Evolutionary conservation across 495 filamentous ascomycete genomes (phyloP).

Genomic region (Hypoxylon cercidicola): DNA sequence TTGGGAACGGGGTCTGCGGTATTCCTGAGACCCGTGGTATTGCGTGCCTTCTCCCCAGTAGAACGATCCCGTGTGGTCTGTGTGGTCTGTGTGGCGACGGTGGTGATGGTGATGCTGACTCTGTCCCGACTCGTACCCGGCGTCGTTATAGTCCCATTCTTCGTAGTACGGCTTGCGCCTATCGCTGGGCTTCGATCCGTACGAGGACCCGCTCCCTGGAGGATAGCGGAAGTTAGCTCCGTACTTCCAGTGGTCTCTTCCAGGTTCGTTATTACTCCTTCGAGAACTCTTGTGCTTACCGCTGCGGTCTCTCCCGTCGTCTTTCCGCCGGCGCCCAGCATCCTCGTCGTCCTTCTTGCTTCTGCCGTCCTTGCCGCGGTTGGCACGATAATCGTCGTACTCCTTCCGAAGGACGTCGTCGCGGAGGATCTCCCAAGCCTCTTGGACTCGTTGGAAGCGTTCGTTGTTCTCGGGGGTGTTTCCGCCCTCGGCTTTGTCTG

Average conservation of each 20-base stretch:
- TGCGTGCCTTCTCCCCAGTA: too few relatives aligned
- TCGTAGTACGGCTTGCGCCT: slow-evolving; percentile 21
- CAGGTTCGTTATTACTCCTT: neutral
- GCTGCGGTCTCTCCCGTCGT: slow-evolving; percentile 1
- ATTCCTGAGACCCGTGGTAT: too few relatives aligned
- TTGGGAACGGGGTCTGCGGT: too few relatives aligned
- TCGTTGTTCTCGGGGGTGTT: slow-evolving; percentile 29
- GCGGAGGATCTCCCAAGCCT: slow-evolving; percentile 32
- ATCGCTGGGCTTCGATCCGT: slow-evolving; percentile 12
- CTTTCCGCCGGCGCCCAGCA: slow-evolving; percentile 8
- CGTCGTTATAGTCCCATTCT: slow-evolving; percentile 5
- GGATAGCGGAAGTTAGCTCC: neutral
- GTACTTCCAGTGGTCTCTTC: neutral
- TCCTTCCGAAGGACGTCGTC: slow-evolving; percentile 21
- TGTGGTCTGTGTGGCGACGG: neutral
- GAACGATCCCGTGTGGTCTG: neutral
- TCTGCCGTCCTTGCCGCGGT: neutral
- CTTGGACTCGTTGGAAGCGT: slow-evolving; percentile 17
- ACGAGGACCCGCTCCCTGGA: neutral
- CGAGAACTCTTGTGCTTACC: slow-evolving; percentile 1
- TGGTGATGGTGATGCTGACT: neutral
- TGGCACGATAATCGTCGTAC: slow-evolving; percentile 29
- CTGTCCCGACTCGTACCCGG: too few relatives aligned
- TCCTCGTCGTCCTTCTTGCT: neutral
- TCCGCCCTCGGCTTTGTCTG: slow-evolving; percentile 33